Conservation (phyloP, 2,329 filamentous ascomycete species). For the Calonectria pteridis region DNA sequence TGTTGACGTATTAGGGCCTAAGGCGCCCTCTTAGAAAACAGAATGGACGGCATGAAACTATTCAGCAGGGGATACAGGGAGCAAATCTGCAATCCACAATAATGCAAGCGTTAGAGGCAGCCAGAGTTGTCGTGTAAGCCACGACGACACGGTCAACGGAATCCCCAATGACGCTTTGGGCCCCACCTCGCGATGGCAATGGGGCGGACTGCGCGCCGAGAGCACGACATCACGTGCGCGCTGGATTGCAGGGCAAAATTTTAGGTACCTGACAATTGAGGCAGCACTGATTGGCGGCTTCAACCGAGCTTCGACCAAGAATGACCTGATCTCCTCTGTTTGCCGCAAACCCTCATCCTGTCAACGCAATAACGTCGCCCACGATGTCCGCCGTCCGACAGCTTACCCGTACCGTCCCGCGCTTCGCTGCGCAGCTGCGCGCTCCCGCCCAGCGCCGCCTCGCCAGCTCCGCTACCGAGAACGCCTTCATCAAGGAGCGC, state of each 20-base stretch:
- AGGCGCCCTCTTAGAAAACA: not conserved
- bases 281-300: constrained; percentile 47
- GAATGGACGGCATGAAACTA: not conserved
- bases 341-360: constrained; percentile 38
- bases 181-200: constrained; percentile 31
- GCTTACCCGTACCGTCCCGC: constrained; percentile 72
- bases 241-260: constrained; percentile 15
- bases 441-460: constrained; percentile 76
- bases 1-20: not conserved
- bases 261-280: constrained; percentile 48
- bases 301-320: constrained; percentile 51
- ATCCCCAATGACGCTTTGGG: constrained; percentile 4
- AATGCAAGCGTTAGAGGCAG: not conserved
- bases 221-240: constrained; percentile 48
- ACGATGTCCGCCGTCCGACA: constrained; percentile 76
- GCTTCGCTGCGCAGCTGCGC: constrained; percentile 71
- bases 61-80: not conserved
- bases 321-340: constrained; percentile 51
- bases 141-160: not conserved
- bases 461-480: constrained; percentile 81
- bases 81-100: not conserved
- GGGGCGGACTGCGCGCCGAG: constrained; percentile 30
- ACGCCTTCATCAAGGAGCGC: constrained; percentile 94
- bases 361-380: constrained; percentile 43
- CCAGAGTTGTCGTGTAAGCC: not conserved